Base-by-base conservation (phyloP, 1,284 basidiomycete species). In the Coniferiporia weirii region DNA sequence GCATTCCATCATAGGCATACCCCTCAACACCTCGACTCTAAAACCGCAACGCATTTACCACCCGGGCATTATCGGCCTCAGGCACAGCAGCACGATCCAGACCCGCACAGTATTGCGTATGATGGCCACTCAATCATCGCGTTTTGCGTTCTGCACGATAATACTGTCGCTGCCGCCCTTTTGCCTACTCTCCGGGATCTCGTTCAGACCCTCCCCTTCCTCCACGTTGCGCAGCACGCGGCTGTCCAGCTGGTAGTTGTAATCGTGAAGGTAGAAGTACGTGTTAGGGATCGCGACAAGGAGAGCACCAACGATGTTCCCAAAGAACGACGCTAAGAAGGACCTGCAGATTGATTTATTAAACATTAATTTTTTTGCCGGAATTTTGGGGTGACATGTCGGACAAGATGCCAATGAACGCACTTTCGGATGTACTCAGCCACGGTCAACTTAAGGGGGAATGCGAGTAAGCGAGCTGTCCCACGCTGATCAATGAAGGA, bases 381-480 rank as follows among this genome's bases (percentile, higher is more conserved):
- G 1, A n/a, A 17, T 7, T 40, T 38, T 15, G 9, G 1, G 12
- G 15, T 10, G 10, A n/a, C 43, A 10, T 17, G 9, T 48, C 2
- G 12, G 34, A 56, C 40, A 38, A 27, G 27, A 5, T 5, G 27
- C 27, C 5, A 53, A 19, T 13, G 52, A 10, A 53, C 77, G 64
- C 66, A 85, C 83, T 88, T 90, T 66, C 76, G 75, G 67, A 90
- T 87, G 69, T 90, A 90, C 47, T 78, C 73, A 1, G 75, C 82
- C 1, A 73, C 71, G 0, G 81, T 80, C 47, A 87, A 68, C 82
- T 85, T 63, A 44, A 36, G 12, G 48, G 57, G 2, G 45, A 13
- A 46, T 38, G n/a, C 54, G 19, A 40, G 65, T 64, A 19, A 67
- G 36, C 20, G 27, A 38, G 40, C 15, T 12, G 50, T 43, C 43